Evolutionary conservation across 768 basidiomycete genomes (phyloP), one percentile per base, ranked within the genome.

Genomic region (Trametes cingulata): DNA sequence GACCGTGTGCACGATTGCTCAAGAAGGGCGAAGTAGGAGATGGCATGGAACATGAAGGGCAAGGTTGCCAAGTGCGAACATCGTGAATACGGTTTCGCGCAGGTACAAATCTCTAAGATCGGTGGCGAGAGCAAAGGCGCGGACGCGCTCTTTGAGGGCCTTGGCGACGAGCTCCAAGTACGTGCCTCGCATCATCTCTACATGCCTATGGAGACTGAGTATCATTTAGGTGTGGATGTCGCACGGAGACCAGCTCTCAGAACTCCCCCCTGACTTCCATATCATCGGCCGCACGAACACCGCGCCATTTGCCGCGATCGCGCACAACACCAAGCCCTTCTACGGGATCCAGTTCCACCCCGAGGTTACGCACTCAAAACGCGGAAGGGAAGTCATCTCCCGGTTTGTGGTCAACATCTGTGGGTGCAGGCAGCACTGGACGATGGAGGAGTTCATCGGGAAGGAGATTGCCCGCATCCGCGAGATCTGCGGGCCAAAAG

Each of bases 321-420:
- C 93, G 7, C 97, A 99, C 76, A 78, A 95, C 68, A 77, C 85
- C 6, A 95, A 92, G 68, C 87, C 91, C 0, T 80, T 97, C 69
- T 99, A 93, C 66, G 97, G 96, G 29, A 97, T 99, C 41, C 97
- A 99, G 69, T 99, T 98, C 79, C 97, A 99, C 71, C 94, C 96
- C 0, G 97, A 99, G 75, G 97, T 99, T 24, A 98, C 97, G 0
- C 96, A 99, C 72, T 92, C 91, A 24, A 87, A 85, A 8, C 86
- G 83, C 55, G 97, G 96, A 14, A 93, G 87, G 71, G 93, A 93
- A 70, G 85, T 99, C 56, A 91, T 99, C 59, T 84, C 85, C 22
- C 82, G 84, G 24, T 99, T 98, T 69, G 84, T 97, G 39, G 74
- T 88, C 42, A 82, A 85, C 63, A 90, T 98, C 56, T 98, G 97